phyloP scores from a whole-genome alignment of 2,329 filamentous ascomycete genomes.

The Thielaviopsis musarum region DNA sequence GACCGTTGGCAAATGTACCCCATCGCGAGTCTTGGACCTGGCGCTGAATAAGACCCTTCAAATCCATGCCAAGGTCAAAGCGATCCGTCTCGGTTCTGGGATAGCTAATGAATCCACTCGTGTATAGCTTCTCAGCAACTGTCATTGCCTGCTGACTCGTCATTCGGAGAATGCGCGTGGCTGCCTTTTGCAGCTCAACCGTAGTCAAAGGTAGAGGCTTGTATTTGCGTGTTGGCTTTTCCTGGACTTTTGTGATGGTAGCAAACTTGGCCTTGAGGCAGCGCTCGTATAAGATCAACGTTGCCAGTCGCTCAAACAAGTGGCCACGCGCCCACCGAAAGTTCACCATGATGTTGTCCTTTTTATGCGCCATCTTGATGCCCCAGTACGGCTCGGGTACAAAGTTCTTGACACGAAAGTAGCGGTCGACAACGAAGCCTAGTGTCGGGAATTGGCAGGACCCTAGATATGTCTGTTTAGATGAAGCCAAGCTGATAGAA shows the following conservation, averaged over 20 bases:
- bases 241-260: constrained; percentile 68
- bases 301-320: constrained; percentile 74
- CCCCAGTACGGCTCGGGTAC: constrained; percentile 84
- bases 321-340: constrained; percentile 72
- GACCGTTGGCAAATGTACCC: constrained; percentile 62
- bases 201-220: constrained; percentile 87
- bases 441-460: constrained; percentile 95
- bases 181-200: constrained; percentile 91
- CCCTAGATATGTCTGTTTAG: constrained; percentile 26
- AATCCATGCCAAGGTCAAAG: constrained; percentile 79
- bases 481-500: too few relatives aligned
- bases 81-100: constrained; percentile 94
- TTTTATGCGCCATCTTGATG: constrained; percentile 67
- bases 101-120: constrained; percentile 92
- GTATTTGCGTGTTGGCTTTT: constrained; percentile 87
- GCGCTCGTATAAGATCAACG: constrained; percentile 68
- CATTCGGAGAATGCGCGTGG: constrained; percentile 77
- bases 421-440: constrained; percentile 92
- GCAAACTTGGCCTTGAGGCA: constrained; percentile 64
- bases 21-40: constrained; percentile 62
- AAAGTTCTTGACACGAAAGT: constrained; percentile 87
- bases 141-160: constrained; percentile 82
- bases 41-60: constrained; percentile 64
- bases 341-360: constrained; percentile 61
- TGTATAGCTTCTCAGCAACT: constrained; percentile 74